phyloP scores from a whole-genome alignment of 1,284 basidiomycete species.

The Boletellus dicymbophilus region DNA sequence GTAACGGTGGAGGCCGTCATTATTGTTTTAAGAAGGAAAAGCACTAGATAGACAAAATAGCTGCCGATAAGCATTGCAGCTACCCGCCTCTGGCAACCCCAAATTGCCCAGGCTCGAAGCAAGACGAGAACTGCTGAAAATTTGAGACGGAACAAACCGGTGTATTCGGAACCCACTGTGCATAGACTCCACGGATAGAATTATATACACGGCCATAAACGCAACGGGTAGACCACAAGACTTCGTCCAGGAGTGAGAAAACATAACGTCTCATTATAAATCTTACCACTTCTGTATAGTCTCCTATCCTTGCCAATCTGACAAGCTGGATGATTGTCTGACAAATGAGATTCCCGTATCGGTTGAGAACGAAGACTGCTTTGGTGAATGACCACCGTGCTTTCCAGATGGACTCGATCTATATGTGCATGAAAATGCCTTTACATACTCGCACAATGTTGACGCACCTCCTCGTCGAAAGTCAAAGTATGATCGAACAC shows the following conservation, averaged over 20 bases:
- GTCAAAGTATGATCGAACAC: background rate
- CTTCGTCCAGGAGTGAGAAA: background rate
- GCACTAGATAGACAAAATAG: background rate
- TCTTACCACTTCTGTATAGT: background rate
- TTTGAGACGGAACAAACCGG: background rate
- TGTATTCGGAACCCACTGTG: background rate
- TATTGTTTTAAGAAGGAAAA: background rate
- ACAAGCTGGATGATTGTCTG: background rate
- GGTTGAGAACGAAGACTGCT: background rate
- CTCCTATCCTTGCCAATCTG: background rate
- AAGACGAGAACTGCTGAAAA: background rate
- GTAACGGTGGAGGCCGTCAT: background rate
- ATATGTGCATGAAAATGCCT: background rate
- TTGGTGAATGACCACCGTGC: background rate
- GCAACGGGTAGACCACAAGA: background rate
- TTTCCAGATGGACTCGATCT: background rate
- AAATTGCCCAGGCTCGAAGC: background rate
- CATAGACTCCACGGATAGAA: background rate
- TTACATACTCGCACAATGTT: background rate
- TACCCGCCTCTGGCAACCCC: background rate
- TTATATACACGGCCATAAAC: background rate
- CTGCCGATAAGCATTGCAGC: background rate
- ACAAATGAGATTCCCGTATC: background rate
- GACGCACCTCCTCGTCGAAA: background rate
- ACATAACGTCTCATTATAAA: no score